Percentiles rank a stretch among this genome's conserved stretches.
Evolutionary conservation across 495 filamentous ascomycete species (phyloP).

Genomic region (Penicillium paxilli): DNA sequence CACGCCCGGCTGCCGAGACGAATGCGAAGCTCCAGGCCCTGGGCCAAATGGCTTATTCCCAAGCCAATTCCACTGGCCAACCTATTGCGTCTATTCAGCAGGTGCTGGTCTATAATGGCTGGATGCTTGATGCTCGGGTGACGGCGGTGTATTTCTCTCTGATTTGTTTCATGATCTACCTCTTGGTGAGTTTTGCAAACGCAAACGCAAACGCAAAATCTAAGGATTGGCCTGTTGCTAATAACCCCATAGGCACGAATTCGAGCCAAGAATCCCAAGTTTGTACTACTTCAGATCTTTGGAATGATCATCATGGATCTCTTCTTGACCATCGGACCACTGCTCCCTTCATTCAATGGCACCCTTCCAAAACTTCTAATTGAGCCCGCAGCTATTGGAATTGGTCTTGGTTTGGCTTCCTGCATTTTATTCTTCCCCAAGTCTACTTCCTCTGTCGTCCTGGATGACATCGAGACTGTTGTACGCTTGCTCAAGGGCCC

Average conservation of each 20-base stretch:
- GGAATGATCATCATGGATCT: constrained; percentile 40
- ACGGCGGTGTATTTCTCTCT: constrained; percentile 35
- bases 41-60: constrained; percentile 27
- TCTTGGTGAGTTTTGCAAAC: constrained; percentile 23
- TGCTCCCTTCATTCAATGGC: constrained; percentile 40
- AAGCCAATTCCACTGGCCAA: constrained; percentile 37
- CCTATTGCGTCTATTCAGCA: constrained; percentile 19
- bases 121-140: constrained; percentile 44
- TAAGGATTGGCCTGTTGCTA: neutral
- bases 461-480: constrained; percentile 35
- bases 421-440: constrained; percentile 42
- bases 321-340: constrained; percentile 32
- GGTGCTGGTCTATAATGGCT: constrained; percentile 34
- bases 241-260: constrained; percentile 30
- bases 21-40: constrained; percentile 31
- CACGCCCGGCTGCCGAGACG: constrained; percentile 35
- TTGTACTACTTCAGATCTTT: constrained; percentile 33
- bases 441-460: constrained; percentile 37
- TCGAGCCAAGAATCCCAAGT: constrained; percentile 41
- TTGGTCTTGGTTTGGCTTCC: constrained; percentile 37
- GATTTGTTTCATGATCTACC: constrained; percentile 38
- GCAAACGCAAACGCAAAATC: neutral
- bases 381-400: constrained; percentile 37
- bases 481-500: constrained; percentile 30
- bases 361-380: constrained; percentile 35